A percentile compares a stretch with the other conserved stretches of the same genome.
Evolutionary conservation across 495 filamentous ascomycete genomes (phyloP).

Genomic region (Penicillium ucsense): DNA sequence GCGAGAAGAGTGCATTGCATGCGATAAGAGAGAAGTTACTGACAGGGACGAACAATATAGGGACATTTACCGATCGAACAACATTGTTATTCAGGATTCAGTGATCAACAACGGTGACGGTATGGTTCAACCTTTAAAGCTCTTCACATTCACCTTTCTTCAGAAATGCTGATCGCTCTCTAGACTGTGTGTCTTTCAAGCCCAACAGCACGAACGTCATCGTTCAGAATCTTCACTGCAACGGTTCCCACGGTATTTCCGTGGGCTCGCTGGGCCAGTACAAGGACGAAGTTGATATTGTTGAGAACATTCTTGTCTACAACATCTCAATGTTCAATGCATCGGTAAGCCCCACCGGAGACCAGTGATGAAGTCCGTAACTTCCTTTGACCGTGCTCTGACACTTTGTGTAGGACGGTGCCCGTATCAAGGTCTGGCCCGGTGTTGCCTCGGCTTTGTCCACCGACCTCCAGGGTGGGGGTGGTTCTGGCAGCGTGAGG

Average conservation of each 20-base stretch:
- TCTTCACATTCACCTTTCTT: not conserved
- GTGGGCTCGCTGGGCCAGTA: conserved; percentile 65
- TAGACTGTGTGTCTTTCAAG: conserved; percentile 69
- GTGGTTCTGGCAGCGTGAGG: conserved; percentile 43
- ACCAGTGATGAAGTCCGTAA: not conserved
- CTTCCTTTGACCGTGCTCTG: not conserved
- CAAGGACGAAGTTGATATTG: conserved; percentile 50
- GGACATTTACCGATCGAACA: conserved; percentile 54
- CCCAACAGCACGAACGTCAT: conserved; percentile 68
- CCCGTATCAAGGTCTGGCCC: conserved; percentile 65
- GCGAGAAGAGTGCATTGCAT: too few relatives aligned
- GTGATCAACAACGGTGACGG: conserved; percentile 60
- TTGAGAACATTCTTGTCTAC: conserved; percentile 54
- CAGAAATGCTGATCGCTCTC: conserved; percentile 2
- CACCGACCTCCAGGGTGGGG: conserved; percentile 51
- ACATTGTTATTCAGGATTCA: conserved; percentile 59
- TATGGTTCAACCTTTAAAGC: conserved; percentile 8
- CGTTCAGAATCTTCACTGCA: conserved; percentile 59
- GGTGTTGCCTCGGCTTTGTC: conserved; percentile 40
- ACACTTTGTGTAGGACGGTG: conserved; percentile 39
- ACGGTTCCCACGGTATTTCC: conserved; percentile 65
- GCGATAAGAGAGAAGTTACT: not conserved
- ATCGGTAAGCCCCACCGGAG: conserved; percentile 20
- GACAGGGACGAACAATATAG: conserved; percentile 4
- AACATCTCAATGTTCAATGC: conserved; percentile 60